Evolutionary conservation across 306 rosid genomes (phyloP).

Genomic region (Gleditsia sinensis): DNA sequence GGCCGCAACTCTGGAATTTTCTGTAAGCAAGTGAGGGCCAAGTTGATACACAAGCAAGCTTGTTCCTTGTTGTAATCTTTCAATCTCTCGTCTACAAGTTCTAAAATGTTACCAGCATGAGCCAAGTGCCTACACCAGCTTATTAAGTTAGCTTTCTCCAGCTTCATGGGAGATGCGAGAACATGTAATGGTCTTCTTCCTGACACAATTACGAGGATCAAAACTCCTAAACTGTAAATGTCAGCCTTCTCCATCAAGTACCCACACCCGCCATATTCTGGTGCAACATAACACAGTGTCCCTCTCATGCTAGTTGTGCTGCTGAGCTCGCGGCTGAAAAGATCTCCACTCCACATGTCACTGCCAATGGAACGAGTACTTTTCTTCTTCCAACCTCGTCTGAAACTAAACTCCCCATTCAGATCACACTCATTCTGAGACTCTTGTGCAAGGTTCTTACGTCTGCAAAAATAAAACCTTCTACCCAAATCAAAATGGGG

Average conservation of each 20-base stretch:
- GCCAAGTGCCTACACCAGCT: slow-evolving; percentile 95
- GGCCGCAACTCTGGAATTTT: slow-evolving; percentile 91
- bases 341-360: slow-evolving; percentile 92
- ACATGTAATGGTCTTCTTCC: slow-evolving; percentile 96
- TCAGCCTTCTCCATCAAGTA: slow-evolving; percentile 95
- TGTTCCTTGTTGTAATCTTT: slow-evolving; percentile 79
- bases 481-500: slow-evolving; percentile 77
- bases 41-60: slow-evolving; percentile 80
- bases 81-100: slow-evolving; percentile 84
- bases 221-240: slow-evolving; percentile 91
- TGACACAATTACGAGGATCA: slow-evolving; percentile 91
- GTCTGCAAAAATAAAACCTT: slow-evolving; percentile 54
- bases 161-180: slow-evolving; percentile 97
- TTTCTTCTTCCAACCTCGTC: slow-evolving; percentile 90
- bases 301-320: slow-evolving; percentile 99
- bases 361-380: slow-evolving; percentile 65
- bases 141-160: slow-evolving; percentile 91
- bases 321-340: slow-evolving; percentile 94
- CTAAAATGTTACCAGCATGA: slow-evolving; percentile 79
- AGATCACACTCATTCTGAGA: slow-evolving; percentile 54
- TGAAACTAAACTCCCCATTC: slow-evolving; percentile 89
- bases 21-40: slow-evolving; percentile 85
- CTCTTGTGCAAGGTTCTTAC: slow-evolving; percentile 51
- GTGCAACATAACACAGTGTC: slow-evolving; percentile 91
- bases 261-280: slow-evolving; percentile 93